Base-by-base conservation (phyloP, 805 yeast species). In the Cyberlindnera sargentensis region DNA sequence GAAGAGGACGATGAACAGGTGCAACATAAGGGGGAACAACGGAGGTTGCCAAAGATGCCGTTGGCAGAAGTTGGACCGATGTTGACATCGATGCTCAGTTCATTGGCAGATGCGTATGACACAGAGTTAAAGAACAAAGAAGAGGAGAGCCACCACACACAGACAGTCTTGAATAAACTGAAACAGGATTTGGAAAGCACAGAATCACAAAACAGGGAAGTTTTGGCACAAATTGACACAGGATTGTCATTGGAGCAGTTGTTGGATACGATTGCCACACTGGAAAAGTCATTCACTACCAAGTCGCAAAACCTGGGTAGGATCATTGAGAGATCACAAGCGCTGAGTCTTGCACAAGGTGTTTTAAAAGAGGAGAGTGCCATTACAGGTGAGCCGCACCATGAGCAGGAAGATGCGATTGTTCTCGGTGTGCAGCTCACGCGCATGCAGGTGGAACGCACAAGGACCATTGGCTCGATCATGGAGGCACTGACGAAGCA, bases 311-410 rank as follows among this genome's bases (percentile, higher is more conserved):
- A 63, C 39, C 57, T 78, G 39, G 63, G 65, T 10, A 67, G 65
- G 44, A 56, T 73, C n/a, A 57, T 76, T 30, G 90, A 83, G 58
- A 71, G 84, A 41, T 67, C 81, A 1, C 90, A 83, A 57, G 80
- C 87, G 1, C 62, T 78, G 51, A 72, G 72, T 47, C 56, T 79
- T 47, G 86, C 85, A 0, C 69, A 73, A 44, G 50, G 75, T 20
- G 86, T 78, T 0, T 78, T 80, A 46, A 70, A 66, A 36, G 80
- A 78, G 49, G 87, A 77, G 52, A 47, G 56, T 20, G 53, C 50
- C 7, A 55, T 61, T 8, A 36, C 27, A 31, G 55, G 6, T 32
- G 51, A 34, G 15, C 28, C 42, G 25, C 36, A 40, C 56, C 45
- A 42, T 33, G 20, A 40, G 24, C 8, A 20, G 9, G 40, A 23